A percentile compares a stretch with the other conserved stretches of the same genome.
phyloP scores from a whole-genome alignment of 2,329 filamentous ascomycete species.

The Parasarocladium wereldwijsianum region DNA sequence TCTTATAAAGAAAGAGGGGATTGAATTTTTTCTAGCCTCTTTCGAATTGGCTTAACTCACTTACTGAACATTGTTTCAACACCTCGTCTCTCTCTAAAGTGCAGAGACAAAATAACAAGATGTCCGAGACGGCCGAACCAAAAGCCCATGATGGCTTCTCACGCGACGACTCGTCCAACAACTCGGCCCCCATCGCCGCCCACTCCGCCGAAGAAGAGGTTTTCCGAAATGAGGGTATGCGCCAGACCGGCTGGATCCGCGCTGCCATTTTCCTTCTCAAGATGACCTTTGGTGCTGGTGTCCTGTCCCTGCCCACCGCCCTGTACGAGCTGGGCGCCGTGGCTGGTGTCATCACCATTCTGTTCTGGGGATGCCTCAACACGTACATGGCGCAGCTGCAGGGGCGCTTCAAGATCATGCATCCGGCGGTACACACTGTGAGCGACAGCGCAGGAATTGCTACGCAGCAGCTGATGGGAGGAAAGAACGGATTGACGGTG shows the following conservation, averaged over 20 bases:
- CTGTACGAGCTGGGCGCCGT: slow-evolving; percentile 4
- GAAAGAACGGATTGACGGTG: not conserved
- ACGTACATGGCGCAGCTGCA: slow-evolving; percentile 4
- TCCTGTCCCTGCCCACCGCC: slow-evolving; percentile 2
- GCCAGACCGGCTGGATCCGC: slow-evolving; percentile 3
- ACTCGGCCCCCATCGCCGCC: no score
- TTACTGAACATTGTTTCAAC: no score
- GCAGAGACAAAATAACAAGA: no score
- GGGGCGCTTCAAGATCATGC: slow-evolving; percentile 3
- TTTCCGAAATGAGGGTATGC: no score
- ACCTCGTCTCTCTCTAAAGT: no score
- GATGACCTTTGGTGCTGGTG: slow-evolving; percentile 4
- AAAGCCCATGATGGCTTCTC: no score
- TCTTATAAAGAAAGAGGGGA: no score
- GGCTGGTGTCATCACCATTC: slow-evolving; percentile 2
- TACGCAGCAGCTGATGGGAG: not conserved
- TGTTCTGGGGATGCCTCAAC: slow-evolving; percentile 3
- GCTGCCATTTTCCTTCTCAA: slow-evolving; percentile 4
- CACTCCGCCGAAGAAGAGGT: no score
- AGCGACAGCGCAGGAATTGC: slow-evolving; percentile 3
- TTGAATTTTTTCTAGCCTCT: no score
- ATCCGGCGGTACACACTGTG: slow-evolving; percentile 2
- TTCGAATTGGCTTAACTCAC: no score
- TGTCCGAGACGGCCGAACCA: no score
- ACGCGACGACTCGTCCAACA: no score